Conservation (phyloP, 1,284 basidiomycete genomes). For the Sporisorium exsertum region DNA sequence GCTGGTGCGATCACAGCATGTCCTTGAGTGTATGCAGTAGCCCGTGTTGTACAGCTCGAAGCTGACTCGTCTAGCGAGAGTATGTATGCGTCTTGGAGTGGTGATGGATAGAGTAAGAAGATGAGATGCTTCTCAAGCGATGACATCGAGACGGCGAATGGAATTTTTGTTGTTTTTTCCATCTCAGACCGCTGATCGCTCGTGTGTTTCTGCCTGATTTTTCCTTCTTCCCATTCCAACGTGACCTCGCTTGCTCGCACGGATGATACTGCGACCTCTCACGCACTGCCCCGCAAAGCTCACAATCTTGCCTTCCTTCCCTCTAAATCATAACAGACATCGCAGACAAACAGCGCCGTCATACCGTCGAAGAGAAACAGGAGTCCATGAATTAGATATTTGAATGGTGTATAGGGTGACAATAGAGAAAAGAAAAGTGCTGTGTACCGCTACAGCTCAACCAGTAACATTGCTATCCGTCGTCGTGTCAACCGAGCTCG, state of each 20-base stretch:
- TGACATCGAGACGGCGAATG: neutral
- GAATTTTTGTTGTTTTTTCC: conserved; percentile 9
- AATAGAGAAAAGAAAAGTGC: neutral
- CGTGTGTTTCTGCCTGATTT: conserved; percentile 5
- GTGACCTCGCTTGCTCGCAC: conserved; percentile 9
- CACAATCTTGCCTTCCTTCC: neutral
- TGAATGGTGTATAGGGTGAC: conserved; percentile 25
- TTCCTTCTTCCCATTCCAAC: neutral
- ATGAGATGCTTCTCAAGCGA: neutral
- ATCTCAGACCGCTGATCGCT: conserved; percentile 7
- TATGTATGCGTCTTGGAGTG: conserved; percentile 8
- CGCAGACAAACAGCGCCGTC: neutral
- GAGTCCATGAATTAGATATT: conserved; percentile 3
- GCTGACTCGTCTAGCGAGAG: neutral
- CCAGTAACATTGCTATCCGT: conserved; percentile 12
- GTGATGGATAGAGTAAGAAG: neutral
- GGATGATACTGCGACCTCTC: neutral
- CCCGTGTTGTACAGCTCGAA: neutral
- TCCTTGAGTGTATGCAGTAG: neutral
- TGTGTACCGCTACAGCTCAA: neutral
- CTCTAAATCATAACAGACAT: neutral
- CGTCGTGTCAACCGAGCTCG: conserved; percentile 26
- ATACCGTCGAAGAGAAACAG: neutral
- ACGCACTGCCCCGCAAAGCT: neutral
- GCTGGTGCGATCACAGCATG: conserved; percentile 14